Evolutionary conservation across 2,329 filamentous ascomycete genomes (phyloP), one percentile per base, ranked within the genome.

Genomic region (Colletotrichum falcatum): DNA sequence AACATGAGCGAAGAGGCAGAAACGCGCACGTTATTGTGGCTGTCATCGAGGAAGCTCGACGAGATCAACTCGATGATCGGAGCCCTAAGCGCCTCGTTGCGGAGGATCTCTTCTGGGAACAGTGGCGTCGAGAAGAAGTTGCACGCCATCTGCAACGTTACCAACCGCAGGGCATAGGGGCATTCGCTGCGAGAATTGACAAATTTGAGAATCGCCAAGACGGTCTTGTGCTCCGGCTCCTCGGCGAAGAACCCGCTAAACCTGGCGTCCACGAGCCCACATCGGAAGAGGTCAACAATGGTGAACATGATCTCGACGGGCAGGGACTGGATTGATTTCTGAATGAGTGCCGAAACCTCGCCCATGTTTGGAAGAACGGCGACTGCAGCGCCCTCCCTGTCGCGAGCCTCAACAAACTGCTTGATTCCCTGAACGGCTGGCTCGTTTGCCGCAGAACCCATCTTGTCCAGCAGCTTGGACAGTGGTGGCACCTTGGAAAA

Each of bases 191-290:
- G 84, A 7, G 82, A 78, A 73, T 88, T 90, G 54, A 94, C 87
- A 46, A 88, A 82, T 3, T 87, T 80, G 3, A 94, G 78, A 2
- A 97, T 80, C 0, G 87, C 83, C 42, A 86, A 77, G 18, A 95
- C 83, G 0, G 92, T 94, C 62, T 82, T 81, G 67, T 93, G 90
- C 11, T 84, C 83, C 20, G 84, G 78, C 78, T 98, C 94, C 77
- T 96, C 92, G 1, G 93, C 93, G 72, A 94, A 94, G 81, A 90
- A 97, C 23, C 92, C 92, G 71, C 92, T 94, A 20, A 97, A 85
- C 48, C 95, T 89, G 0, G 91, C 85, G 75, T 98, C 95, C 16
- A 91, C 85, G 66, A 97, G 88, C 0, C 92, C 88, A 72, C 93
- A 88, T 28, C 96, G 89, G 61, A 97, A 87, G 1, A 99, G 87